phyloP scores from a whole-genome alignment of 257 asterid genomes.

The Rhazya stricta region DNA sequence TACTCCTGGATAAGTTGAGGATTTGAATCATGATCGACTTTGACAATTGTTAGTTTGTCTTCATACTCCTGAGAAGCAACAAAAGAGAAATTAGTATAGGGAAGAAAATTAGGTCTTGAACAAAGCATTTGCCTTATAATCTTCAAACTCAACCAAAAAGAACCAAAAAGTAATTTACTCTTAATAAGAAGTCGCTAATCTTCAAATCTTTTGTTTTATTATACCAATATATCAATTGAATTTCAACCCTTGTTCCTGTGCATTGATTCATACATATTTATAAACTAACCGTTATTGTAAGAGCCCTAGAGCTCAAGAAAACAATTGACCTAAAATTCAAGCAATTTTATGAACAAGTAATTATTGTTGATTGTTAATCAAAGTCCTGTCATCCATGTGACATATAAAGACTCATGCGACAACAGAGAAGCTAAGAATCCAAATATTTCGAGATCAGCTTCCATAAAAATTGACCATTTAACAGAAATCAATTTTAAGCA shows the following conservation, averaged over 20 bases:
- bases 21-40: constrained; percentile 74
- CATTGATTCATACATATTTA: not conserved
- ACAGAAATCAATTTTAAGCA: not conserved
- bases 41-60: constrained; percentile 66
- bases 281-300: not conserved
- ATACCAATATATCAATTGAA: not conserved
- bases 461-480: not conserved
- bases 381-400: not conserved
- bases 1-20: constrained; percentile 70
- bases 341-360: not conserved
- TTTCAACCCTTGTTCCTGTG: not conserved
- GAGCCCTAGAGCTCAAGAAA: not conserved
- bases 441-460: not conserved
- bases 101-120: not conserved
- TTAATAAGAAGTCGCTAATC: not conserved
- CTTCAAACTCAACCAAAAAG: not conserved
- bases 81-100: not conserved
- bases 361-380: not conserved
- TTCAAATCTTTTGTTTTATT: not conserved
- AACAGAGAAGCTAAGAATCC: not conserved
- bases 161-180: not conserved
- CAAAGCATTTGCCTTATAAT: not conserved
- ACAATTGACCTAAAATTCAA: not conserved
- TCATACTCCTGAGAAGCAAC: constrained; percentile 49
- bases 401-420: not conserved